phyloP scores from a whole-genome alignment of 1,284 basidiomycete genomes.

The Sanghuangporus weigelae region DNA sequence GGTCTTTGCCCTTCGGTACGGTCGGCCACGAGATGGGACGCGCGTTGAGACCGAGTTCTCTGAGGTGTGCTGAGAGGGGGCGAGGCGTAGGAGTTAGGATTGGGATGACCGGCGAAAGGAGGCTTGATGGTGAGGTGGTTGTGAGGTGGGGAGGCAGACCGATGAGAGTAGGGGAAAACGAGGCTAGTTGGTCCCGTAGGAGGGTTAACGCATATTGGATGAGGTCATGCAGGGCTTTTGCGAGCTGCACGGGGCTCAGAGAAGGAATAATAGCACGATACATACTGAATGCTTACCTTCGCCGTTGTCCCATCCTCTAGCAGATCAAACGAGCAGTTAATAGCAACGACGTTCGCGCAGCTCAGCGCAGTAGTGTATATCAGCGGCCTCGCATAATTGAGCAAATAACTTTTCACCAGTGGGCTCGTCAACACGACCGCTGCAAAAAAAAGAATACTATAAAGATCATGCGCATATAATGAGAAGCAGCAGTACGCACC shows the following conservation, averaged over 20 bases:
- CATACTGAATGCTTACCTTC: conserved; percentile 32
- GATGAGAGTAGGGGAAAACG: conserved; percentile 38
- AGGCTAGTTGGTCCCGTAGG: conserved; percentile 29
- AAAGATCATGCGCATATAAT: not conserved
- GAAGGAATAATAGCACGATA: not conserved
- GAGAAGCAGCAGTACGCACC: conserved; percentile 43
- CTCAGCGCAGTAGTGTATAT: conserved; percentile 87
- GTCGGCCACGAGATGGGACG: conserved; percentile 83
- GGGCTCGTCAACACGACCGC: conserved; percentile 76
- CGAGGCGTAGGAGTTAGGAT: conserved; percentile 74
- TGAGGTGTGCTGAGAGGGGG: conserved; percentile 62
- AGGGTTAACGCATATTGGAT: conserved; percentile 34
- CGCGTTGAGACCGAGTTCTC: conserved; percentile 57
- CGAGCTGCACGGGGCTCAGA: conserved; percentile 30
- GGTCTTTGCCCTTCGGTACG: conserved; percentile 76
- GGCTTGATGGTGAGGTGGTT: conserved; percentile 2
- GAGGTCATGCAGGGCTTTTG: conserved; percentile 36
- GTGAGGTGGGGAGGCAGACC: conserved; percentile 35
- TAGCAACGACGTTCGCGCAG: conserved; percentile 68
- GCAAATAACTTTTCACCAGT: conserved; percentile 75
- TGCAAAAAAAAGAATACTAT: conserved; percentile 26
- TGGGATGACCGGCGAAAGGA: conserved; percentile 69
- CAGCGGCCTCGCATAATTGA: conserved; percentile 91
- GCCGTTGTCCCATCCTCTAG: conserved; percentile 66
- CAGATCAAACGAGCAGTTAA: conserved; percentile 75